A percentile compares a stretch with the other conserved stretches of the same genome.
These are phyloP conservation scores for Penicillium sp. DNA, from an alignment of 2,329 filamentous ascomycete genomes.

Conservation along the genomic window DNA sequence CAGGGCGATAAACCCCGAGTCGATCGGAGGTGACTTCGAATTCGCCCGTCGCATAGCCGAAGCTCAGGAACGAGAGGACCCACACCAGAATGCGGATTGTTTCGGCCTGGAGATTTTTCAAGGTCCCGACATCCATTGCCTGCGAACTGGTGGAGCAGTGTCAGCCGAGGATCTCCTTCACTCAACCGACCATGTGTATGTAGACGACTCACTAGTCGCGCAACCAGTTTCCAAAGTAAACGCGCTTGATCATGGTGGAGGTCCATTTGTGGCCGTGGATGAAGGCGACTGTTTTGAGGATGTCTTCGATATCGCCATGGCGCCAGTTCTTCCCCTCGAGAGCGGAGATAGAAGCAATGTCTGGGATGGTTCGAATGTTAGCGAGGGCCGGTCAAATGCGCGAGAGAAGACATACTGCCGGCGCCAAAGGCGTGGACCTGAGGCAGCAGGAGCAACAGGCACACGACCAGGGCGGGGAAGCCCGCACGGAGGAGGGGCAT, in stretches of 20 bases:
- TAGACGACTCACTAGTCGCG: constrained; percentile 66
- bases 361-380: constrained; percentile 28
- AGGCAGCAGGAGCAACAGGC: constrained; percentile 42
- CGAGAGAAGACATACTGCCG: constrained; percentile 41
- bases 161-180: constrained; percentile 6
- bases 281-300: constrained; percentile 76
- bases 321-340: constrained; percentile 58
- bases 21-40: constrained; percentile 83
- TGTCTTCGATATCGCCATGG: constrained; percentile 75
- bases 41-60: constrained; percentile 83
- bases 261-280: constrained; percentile 85
- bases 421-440: constrained; percentile 51
- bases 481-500: constrained; percentile 29
- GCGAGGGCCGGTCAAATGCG: background rate
- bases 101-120: constrained; percentile 77
- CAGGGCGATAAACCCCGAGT: constrained; percentile 78
- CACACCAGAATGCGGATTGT: constrained; percentile 80
- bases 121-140: constrained; percentile 77
- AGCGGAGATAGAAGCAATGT: constrained; percentile 55
- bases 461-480: constrained; percentile 40
- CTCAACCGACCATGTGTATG: background rate
- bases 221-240: constrained; percentile 87
- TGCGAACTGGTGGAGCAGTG: constrained; percentile 59
- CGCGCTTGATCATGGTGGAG: constrained; percentile 74
- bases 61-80: constrained; percentile 79